Base-by-base conservation (phyloP, 306 rosid genomes). In the Quercus cerris region DNA sequence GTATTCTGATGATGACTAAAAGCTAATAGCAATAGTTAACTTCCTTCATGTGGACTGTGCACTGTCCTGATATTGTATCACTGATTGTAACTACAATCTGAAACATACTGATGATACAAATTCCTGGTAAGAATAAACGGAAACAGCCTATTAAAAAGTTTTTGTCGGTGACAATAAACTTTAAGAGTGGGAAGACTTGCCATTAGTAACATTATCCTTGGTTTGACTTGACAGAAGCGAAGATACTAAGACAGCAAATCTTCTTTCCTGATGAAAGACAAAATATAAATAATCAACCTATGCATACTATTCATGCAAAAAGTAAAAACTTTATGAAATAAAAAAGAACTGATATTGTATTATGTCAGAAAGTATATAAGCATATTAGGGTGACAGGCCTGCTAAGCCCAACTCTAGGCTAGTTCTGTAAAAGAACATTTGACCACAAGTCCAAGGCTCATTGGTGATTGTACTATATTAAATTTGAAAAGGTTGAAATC, bases 211-310 rank as follows among this genome's bases (percentile, higher is more conserved):
- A 69, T 86, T 89, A 82, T 88, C 98, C 92, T 94, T 94, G 57
- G 97, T 94, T 88, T 94, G 98, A 91, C 98, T 92, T 17, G 98
- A 94, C 56, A 94, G 86, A 74, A 92, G 88, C 56, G 97, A 82
- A 80, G 98, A 94, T 75, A 83, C 93, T 89, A 94, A 87, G 77
- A 94, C 92, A 73, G 97, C 89, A 80, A 94, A 92, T 87, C 98
- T 92, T 87, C 94, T 88, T 84, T 92, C 94, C 97, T 94, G 71
- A 81, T 76, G 38, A 56, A 28, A 74, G 41, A 73, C 28, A 55
- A 83, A 75, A 71, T n/a, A 56, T 27, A 28, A 20, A 70, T 41
- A 56, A 73, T 81, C 7, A 75, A 75, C 23, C 31, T 68, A 52
- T 52, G 75, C 49, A 70, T 18, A 66, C 41, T 30, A 78, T 75